Evolutionary conservation across 805 yeast genomes (phyloP).

Genomic region (Isabelozyma heimii): DNA sequence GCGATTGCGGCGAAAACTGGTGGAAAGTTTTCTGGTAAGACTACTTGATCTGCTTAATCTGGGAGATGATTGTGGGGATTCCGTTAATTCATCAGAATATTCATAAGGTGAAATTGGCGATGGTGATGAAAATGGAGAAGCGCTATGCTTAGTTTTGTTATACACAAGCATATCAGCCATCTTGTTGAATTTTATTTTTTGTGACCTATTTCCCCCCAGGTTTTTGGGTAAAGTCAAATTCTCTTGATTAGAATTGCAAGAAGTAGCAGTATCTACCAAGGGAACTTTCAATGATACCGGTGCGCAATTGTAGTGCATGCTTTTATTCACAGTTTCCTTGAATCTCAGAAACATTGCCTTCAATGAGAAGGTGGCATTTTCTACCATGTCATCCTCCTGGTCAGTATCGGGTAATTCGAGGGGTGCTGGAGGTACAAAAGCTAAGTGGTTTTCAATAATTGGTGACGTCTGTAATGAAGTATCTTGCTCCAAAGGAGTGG

Average conservation of each 20-base stretch:
- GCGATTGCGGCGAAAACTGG: background rate
- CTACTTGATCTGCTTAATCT: background rate
- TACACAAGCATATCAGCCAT: slow-evolving; percentile 13
- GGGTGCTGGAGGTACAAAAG: background rate
- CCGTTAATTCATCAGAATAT: background rate
- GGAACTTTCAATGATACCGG: background rate
- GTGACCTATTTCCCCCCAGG: background rate
- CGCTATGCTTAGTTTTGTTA: slow-evolving; percentile 2
- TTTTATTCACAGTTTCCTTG: background rate
- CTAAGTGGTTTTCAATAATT: background rate
- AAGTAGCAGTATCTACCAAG: background rate
- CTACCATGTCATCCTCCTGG: background rate
- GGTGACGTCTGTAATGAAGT: background rate
- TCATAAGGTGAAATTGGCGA: background rate
- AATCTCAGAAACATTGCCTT: background rate
- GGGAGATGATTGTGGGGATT: background rate
- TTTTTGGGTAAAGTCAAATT: background rate
- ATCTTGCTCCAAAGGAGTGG: background rate
- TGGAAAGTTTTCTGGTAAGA: slow-evolving; percentile 1
- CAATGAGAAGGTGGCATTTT: background rate
- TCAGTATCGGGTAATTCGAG: background rate
- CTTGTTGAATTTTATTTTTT: slow-evolving; percentile 19
- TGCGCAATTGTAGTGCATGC: background rate
- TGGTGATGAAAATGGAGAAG: background rate
- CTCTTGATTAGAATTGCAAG: background rate